Evolutionary conservation across 441 rosid species (phyloP).

Genomic region (Syzygium syzygioides): DNA sequence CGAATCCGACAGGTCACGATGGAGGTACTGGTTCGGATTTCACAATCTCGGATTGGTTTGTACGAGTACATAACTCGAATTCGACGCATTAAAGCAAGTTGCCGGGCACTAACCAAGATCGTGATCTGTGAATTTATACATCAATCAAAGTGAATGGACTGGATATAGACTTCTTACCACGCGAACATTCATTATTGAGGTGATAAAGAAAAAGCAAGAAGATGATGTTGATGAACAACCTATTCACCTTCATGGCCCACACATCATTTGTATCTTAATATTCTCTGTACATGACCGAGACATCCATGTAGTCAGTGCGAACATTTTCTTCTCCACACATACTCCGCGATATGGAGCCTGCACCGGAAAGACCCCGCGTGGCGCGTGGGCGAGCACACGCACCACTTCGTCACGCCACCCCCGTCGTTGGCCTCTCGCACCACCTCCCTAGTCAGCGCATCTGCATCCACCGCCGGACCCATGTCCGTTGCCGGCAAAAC

Average conservation of each 20-base stretch:
- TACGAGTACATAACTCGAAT: neutral
- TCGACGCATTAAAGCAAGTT: neutral
- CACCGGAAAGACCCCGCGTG: constrained; percentile 17
- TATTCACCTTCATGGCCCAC: neutral
- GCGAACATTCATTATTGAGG: neutral
- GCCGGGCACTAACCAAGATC: neutral
- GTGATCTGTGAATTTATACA: neutral
- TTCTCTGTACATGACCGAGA: neutral
- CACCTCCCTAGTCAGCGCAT: neutral
- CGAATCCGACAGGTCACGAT: too few relatives aligned
- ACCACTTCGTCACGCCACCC: neutral
- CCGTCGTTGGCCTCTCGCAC: neutral
- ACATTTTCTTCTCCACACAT: neutral
- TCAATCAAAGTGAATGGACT: neutral
- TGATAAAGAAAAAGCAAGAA: neutral
- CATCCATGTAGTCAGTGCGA: neutral
- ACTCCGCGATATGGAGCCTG: constrained; percentile 4
- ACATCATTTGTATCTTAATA: neutral
- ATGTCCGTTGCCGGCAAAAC: neutral
- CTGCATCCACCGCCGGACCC: neutral
- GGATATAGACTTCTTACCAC: neutral
- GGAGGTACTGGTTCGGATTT: neutral
- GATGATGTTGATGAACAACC: neutral
- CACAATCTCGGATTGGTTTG: neutral
- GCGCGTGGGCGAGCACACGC: constrained; percentile 11